Evolutionary conservation across 1,284 basidiomycete species (phyloP).

Genomic region (Rhodotorula sp.): DNA sequence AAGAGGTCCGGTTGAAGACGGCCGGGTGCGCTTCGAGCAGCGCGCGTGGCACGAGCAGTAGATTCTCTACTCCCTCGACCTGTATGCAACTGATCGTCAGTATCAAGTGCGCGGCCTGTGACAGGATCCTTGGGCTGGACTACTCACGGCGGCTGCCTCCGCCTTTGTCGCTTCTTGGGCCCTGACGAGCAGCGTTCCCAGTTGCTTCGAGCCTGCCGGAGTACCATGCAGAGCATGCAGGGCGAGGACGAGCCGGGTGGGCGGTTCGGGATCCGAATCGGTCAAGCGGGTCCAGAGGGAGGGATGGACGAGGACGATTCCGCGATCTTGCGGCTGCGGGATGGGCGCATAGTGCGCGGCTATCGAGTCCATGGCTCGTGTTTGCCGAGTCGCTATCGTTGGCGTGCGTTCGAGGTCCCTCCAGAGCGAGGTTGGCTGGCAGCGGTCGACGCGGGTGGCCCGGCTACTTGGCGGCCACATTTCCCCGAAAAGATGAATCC

Average conservation of each 20-base stretch:
- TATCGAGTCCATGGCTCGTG: neutral
- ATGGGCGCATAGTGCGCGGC: neutral
- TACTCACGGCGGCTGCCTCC: neutral
- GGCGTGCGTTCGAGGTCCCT: neutral
- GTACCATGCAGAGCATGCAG: neutral
- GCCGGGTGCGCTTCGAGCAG: constrained; percentile 6
- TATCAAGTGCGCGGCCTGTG: too few species aligned
- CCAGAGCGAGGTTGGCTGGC: neutral
- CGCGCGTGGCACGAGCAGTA: constrained; percentile 1
- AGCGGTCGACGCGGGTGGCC: constrained; percentile 14
- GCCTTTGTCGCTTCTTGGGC: constrained; percentile 5
- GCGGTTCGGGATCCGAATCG: neutral
- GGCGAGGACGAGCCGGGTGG: constrained; percentile 7
- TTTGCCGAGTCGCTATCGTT: neutral
- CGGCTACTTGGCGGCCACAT: neutral
- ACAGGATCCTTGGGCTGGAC: neutral
- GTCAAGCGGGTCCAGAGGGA: neutral
- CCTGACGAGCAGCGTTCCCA: neutral
- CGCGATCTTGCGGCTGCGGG: neutral
- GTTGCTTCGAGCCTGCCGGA: neutral
- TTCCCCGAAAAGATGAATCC: too few species aligned
- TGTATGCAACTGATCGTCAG: neutral
- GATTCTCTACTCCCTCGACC: neutral
- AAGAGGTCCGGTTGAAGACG: constrained; percentile 17
- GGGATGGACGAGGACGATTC: neutral